phyloP scores from a whole-genome alignment of 768 basidiomycete species.

The Imleria badia region DNA sequence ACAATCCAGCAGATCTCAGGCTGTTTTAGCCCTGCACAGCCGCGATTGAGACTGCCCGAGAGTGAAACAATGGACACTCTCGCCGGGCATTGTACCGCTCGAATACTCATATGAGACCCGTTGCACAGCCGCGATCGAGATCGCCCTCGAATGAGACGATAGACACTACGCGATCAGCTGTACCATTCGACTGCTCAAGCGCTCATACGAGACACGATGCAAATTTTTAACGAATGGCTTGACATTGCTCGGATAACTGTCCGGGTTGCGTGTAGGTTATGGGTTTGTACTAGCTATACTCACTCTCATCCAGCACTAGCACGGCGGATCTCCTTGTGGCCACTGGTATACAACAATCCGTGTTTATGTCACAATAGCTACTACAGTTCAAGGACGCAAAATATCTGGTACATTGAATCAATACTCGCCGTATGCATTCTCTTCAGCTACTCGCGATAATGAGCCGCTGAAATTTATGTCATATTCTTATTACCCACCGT shows the following conservation, averaged over 20 bases:
- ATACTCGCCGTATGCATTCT: neutral
- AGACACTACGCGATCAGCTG: too few relatives aligned
- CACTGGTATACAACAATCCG: slow-evolving; percentile 7
- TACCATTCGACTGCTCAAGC: too few relatives aligned
- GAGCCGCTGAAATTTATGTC: neutral
- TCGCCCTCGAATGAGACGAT: too few relatives aligned
- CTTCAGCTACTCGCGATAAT: slow-evolving; percentile 10
- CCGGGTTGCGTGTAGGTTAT: neutral
- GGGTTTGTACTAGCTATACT: neutral
- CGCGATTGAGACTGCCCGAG: neutral
- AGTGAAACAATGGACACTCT: neutral
- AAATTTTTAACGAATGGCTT: too few relatives aligned
- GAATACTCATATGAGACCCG: neutral
- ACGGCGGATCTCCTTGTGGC: too few relatives aligned
- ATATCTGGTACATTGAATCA: neutral
- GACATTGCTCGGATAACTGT: neutral
- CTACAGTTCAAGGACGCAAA: neutral
- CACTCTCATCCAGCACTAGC: too few relatives aligned
- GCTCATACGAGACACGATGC: too few relatives aligned
- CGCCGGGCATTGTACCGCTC: neutral
- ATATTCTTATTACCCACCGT: slow-evolving; percentile 24
- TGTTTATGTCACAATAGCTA: neutral
- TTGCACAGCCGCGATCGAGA: too few relatives aligned
- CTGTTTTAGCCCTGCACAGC: neutral
- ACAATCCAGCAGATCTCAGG: neutral